These are phyloP conservation scores for sorghum (Sorghum bicolor) DNA, from an alignment of 176 grass and related monocot genomes.

Conservation along the genomic window DNA sequence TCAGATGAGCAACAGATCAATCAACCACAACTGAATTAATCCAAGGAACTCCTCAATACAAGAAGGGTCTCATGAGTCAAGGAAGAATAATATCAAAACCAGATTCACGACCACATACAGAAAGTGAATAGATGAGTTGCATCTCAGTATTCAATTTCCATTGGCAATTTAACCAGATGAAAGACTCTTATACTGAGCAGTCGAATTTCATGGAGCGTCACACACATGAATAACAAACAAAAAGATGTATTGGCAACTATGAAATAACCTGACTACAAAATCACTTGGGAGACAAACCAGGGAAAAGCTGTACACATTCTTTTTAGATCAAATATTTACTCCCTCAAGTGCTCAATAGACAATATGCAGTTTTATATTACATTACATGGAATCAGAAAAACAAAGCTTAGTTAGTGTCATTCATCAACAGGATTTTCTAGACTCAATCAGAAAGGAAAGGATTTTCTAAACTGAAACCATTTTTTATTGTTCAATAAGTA, in stretches of 20 bases:
- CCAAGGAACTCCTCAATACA: background rate
- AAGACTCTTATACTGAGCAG: background rate
- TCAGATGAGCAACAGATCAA: background rate
- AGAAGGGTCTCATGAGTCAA: background rate
- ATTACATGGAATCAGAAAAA: background rate
- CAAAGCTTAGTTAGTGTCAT: background rate
- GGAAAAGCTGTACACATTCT: background rate
- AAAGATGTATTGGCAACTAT: background rate
- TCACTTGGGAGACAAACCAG: background rate
- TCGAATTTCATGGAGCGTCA: background rate
- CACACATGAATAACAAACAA: background rate
- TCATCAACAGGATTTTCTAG: background rate
- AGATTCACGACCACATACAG: background rate
- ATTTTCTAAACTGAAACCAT: background rate
- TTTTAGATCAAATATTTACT: background rate
- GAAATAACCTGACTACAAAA: background rate
- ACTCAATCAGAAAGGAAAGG: background rate
- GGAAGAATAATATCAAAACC: background rate
- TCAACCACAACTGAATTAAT: background rate
- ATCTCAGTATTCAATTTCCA: background rate
- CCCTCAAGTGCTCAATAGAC: background rate
- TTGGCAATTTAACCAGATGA: conserved; percentile 6
- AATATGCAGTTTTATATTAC: background rate
- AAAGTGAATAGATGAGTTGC: background rate
- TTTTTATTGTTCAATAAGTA: background rate